A percentile compares a stretch with the other conserved stretches of the same genome.
Evolutionary conservation across 2,329 filamentous ascomycete genomes (phyloP).

Genomic region (Coleophoma cylindrospora): DNA sequence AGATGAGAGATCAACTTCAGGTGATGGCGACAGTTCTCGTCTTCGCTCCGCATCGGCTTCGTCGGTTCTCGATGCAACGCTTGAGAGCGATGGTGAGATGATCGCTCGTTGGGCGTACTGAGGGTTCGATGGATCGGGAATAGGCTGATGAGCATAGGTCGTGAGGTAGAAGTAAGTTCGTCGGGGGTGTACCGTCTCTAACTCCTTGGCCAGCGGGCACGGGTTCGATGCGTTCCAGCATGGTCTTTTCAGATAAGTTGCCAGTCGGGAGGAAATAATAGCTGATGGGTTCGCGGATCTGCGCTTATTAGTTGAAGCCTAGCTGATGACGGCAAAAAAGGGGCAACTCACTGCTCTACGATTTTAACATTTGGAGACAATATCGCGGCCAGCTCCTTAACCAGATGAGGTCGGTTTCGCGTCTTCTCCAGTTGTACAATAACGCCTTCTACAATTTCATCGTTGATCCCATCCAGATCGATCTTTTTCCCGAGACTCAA

Average conservation of each 20-base stretch:
- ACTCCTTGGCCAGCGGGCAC: slow-evolving; percentile 88
- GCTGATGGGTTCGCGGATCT: slow-evolving; percentile 95
- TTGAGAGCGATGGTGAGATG: slow-evolving; percentile 81
- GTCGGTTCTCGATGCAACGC: slow-evolving; percentile 61
- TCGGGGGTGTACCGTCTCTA: slow-evolving; percentile 86
- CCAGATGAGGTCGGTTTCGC: slow-evolving; percentile 85
- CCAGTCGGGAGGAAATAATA: slow-evolving; percentile 88
- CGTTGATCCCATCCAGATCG: slow-evolving; percentile 80
- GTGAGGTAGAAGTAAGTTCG: slow-evolving; percentile 96
- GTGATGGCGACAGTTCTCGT: slow-evolving; percentile 77
- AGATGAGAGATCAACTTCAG: slow-evolving; percentile 86
- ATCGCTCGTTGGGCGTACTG: slow-evolving; percentile 52
- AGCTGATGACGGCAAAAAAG: slow-evolving; percentile 6
- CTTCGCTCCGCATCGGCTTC: slow-evolving; percentile 64
- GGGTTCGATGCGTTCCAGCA: slow-evolving; percentile 71
- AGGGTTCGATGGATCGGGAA: slow-evolving; percentile 59
- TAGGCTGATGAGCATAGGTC: slow-evolving; percentile 75
- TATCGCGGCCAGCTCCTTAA: slow-evolving; percentile 85
- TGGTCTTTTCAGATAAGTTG: slow-evolving; percentile 82
- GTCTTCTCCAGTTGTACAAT: slow-evolving; percentile 86
- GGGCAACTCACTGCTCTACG: slow-evolving; percentile 77
- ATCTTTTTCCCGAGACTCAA: slow-evolving; percentile 47
- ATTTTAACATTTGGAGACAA: slow-evolving; percentile 72
- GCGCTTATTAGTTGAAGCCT: slow-evolving; percentile 23
- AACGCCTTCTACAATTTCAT: slow-evolving; percentile 90